Base-by-base conservation (phyloP, 2,329 filamentous ascomycete species). In the Diplodia seriata region DNA sequence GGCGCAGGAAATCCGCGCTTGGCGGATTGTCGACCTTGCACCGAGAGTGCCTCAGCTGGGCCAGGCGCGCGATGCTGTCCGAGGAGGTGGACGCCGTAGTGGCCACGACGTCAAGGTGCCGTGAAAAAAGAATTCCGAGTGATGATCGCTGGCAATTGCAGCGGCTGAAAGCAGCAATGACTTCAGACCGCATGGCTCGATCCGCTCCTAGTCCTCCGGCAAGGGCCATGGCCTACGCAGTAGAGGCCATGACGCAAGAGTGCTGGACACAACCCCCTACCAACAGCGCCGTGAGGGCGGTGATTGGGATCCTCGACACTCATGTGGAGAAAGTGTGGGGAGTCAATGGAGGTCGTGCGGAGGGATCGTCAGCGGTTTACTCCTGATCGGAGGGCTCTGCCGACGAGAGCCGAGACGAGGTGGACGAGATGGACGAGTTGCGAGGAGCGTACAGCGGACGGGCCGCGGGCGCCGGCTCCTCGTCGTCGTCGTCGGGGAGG, bases 1-100 rank as follows among this genome's bases (percentile, higher is more conserved):
- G 0, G 73, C 73, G 3, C 79, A 78, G 11, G 76, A 79, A 72
- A 73, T 3, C 76, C 79, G 2, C 81, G 68, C 68, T 81, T 82
- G 15, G 74, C 76, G 26, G 70, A 70, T 9, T 55, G 59, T 0
- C 73, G 61, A 4, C 71, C 72, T 1, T 70, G 71, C 55, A 14
- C 71, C 74, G 49, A 71, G 67, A 15, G 61, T 66, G 18, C 26
- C 71, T 73, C 47, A 76, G 69, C 29, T 68, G 69, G 0, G 70
- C 53, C 18, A 79, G 72, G 18, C 78, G 68, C 18, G 69, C 62
- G 18, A 68, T 43, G 3, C 72, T 71, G 23, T 74, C 71, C 9
- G 73, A 65, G 73, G 40, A 15, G 75, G 71, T 72, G 9, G 75
- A 70, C 38, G 56, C 56, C 1, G 73, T 65, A 68, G 80, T 78